phyloP scores from a whole-genome alignment of 345 rosid genomes.

The Arabis hirsuta region DNA sequence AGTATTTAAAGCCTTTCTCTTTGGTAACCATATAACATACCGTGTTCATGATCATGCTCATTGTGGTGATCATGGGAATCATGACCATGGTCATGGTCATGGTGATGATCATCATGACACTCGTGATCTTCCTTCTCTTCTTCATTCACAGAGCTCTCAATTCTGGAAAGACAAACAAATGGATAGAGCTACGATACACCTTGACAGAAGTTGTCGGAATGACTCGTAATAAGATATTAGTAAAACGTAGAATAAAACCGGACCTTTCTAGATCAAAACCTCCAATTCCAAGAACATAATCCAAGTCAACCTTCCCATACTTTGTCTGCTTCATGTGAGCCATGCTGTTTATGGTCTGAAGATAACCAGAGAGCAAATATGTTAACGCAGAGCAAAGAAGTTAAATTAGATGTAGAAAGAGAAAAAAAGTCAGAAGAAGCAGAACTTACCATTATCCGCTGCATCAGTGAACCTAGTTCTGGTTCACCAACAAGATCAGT shows the following conservation, averaged over 20 bases:
- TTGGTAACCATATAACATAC: conserved; percentile 20
- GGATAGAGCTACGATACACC: conserved; percentile 22
- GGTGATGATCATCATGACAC: conserved; percentile 53
- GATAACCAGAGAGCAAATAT: conserved; percentile 13
- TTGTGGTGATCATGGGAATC: conserved; percentile 57
- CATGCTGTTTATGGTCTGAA: conserved; percentile 77
- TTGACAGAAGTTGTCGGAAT: neutral
- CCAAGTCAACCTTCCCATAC: conserved; percentile 94
- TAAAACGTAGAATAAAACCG: conserved; percentile 13
- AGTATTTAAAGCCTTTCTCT: neutral
- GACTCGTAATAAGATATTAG: conserved; percentile 24
- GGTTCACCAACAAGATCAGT: conserved; percentile 82
- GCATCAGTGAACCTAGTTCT: conserved; percentile 65
- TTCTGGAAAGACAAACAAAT: conserved; percentile 47
- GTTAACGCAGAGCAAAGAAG: conserved; percentile 8
- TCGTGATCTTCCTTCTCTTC: conserved; percentile 61
- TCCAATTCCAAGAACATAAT: conserved; percentile 96
- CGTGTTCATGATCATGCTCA: conserved; percentile 61
- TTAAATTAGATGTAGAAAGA: conserved; percentile 9
- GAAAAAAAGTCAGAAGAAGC: neutral
- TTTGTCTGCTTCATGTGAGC: conserved; percentile 75
- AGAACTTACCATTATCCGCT: conserved; percentile 65
- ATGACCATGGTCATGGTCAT: conserved; percentile 45
- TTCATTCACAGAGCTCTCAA: conserved; percentile 72
- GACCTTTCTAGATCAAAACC: conserved; percentile 97